Evolutionary conservation across 75 land plant species (phyloP).

Genomic region (Pseudotsuga menziesii): DNA sequence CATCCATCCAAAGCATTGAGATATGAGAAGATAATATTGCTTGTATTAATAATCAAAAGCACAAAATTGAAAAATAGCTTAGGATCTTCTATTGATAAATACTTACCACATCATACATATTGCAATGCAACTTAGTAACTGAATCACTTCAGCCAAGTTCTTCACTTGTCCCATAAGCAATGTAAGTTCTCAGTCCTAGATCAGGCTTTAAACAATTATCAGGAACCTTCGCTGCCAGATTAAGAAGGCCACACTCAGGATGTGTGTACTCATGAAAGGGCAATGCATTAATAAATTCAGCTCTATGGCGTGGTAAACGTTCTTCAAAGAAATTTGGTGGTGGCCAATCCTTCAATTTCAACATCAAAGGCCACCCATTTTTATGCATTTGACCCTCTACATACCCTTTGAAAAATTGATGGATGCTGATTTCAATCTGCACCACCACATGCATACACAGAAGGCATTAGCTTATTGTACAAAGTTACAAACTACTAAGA

Average conservation of each 20-base stretch:
- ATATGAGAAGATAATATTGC: neutral
- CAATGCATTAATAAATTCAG: slow-evolving; percentile 67
- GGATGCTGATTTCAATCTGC: too few relatives aligned
- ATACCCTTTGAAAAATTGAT: slow-evolving; percentile 54
- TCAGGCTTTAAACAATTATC: slow-evolving; percentile 63
- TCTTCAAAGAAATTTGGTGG: slow-evolving; percentile 65
- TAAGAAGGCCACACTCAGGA: slow-evolving; percentile 80
- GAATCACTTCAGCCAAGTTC: slow-evolving; percentile 72
- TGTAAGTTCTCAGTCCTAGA: slow-evolving; percentile 66
- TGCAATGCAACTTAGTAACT: slow-evolving; percentile 80
- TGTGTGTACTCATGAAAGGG: slow-evolving; percentile 86
- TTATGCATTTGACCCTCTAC: slow-evolving; percentile 46
- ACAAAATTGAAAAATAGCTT: neutral
- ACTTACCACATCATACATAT: slow-evolving; percentile 82
- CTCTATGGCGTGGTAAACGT: slow-evolving; percentile 71
- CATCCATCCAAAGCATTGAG: neutral
- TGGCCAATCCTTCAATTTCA: slow-evolving; percentile 88
- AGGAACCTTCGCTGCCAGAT: slow-evolving; percentile 83
- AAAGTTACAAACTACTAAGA: too few relatives aligned
- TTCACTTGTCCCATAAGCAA: slow-evolving; percentile 70
- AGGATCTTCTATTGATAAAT: too few relatives aligned
- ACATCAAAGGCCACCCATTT: slow-evolving; percentile 55
- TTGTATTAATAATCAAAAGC: neutral
- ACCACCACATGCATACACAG: too few relatives aligned
- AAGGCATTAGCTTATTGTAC: too few relatives aligned